Evolutionary conservation across 495 filamentous ascomycete genomes (phyloP).

Genomic region (Xylaria cubensis): DNA sequence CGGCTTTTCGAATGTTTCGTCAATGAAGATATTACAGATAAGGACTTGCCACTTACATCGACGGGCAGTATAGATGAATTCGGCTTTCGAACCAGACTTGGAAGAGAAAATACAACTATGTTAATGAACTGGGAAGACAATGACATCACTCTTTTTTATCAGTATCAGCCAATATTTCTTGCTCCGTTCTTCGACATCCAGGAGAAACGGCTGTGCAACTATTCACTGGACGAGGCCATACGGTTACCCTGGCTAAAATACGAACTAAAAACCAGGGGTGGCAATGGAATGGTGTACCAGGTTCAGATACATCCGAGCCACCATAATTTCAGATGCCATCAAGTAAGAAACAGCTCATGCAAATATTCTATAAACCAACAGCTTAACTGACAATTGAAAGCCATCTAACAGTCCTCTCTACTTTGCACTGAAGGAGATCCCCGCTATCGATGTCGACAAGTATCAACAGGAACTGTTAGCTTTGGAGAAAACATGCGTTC

Average conservation of each 20-base stretch:
- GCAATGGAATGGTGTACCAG: neutral
- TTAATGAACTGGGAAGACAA: neutral
- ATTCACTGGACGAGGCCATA: neutral
- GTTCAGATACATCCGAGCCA: neutral
- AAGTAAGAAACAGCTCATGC: neutral
- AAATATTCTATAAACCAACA: neutral
- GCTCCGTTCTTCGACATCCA: neutral
- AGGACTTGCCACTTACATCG: neutral
- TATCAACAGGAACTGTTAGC: neutral
- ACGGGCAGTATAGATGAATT: neutral
- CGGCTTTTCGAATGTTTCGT: neutral
- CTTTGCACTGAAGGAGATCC: slow-evolving; percentile 3
- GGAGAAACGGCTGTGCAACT: neutral
- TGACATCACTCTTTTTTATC: neutral
- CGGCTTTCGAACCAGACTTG: neutral
- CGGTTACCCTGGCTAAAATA: neutral
- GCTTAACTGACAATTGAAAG: neutral
- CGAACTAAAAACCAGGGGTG: neutral
- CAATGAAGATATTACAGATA: neutral
- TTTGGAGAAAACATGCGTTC: neutral
- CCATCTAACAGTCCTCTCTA: neutral
- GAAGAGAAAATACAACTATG: neutral
- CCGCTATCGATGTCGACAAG: neutral
- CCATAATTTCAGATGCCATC: neutral
- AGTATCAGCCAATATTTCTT: neutral